Base-by-base conservation (phyloP, 441 rosid genomes). In the Populus hybrid region DNA sequence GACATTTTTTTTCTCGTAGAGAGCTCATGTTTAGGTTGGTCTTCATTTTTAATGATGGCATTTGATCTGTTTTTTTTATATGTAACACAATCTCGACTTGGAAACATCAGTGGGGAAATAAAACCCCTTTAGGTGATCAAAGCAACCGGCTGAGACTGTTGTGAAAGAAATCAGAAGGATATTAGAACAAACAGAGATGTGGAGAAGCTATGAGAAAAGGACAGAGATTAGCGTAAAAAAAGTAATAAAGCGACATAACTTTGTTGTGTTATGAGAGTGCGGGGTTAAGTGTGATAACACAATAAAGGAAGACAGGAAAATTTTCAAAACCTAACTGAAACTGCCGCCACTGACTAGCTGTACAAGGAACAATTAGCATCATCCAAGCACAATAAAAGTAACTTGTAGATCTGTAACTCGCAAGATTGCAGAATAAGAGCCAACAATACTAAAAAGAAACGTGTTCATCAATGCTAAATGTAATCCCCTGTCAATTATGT, bases 11-110 rank as follows among this genome's bases (percentile, higher is more conserved):
- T 83, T 86, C 92, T 81, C 82, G 79, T 79, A 82, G 71, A 76
- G 87, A 79, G 68, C 82, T 85, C 23, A 69, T 75, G 83, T 82
- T 83, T 75, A 77, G 76, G 77, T 85, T 89, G 83, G 87, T 73
- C 88, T 91, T 89, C 93, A 91, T 89, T 84, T 86, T 86, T 82
- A 86, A 40, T 12, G 91, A 83, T 89, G 95, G 95, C 95, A 91
- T 91, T 89, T 87, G 91, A 81, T 83, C 83, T 79, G 79, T 77
- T 72, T 70, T 50, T 74, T 38, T 70, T 77, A 81, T 77, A 35
- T 76, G 78, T 74, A 74, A 67, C 83, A 75, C 84, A 79, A 78
- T 79, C 85, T 84, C 40, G 85, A 82, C 78, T 81, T 76, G 23
- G 19, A 84, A 87, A 85, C 89, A 86, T 86, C 82, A 77, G 87